Conservation (phyloP, 345 rosid species). For the Bruguiera gymnorhiza region DNA sequence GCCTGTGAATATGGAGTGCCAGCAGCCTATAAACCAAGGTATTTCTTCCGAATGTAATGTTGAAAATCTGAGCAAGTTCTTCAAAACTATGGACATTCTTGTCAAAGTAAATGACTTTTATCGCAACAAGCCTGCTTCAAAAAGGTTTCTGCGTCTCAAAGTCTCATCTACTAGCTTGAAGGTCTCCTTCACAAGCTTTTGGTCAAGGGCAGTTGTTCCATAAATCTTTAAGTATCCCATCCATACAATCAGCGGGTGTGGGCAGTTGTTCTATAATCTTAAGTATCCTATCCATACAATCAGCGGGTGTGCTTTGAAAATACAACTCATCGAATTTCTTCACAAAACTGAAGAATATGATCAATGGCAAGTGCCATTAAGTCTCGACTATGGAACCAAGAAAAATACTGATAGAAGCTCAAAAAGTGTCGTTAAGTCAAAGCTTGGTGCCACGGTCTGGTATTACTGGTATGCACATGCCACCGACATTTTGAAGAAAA, state of each 20-base stretch:
- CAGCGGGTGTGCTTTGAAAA: conserved; percentile 78
- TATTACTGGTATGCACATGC: too few species aligned
- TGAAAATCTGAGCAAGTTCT: conserved; percentile 22
- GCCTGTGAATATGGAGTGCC: conserved; percentile 20
- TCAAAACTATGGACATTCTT: conserved; percentile 26
- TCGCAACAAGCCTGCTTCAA: conserved; percentile 94
- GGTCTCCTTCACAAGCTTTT: conserved; percentile 94
- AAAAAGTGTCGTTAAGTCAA: background rate
- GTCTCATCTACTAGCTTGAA: conserved; percentile 99
- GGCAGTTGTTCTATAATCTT: conserved; percentile 96
- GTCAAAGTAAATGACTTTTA: background rate
- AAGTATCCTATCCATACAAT: conserved; percentile 81
- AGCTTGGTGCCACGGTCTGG: background rate
- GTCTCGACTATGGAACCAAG: background rate
- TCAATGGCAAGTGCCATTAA: background rate
- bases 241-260: conserved; percentile 75
- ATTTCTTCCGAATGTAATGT: conserved; percentile 9
- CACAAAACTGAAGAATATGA: conserved; percentile 61
- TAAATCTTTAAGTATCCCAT: conserved; percentile 85
- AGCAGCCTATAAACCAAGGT: conserved; percentile 10
- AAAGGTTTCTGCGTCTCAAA: conserved; percentile 84
- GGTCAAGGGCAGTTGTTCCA: conserved; percentile 89
- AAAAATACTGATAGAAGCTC: background rate
- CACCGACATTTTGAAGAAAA: too few species aligned
- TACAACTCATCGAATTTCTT: conserved; percentile 92